Evolutionary conservation across 768 basidiomycete species (phyloP), one percentile per base, ranked within the genome.

Genomic region (Nidularia sp.): DNA sequence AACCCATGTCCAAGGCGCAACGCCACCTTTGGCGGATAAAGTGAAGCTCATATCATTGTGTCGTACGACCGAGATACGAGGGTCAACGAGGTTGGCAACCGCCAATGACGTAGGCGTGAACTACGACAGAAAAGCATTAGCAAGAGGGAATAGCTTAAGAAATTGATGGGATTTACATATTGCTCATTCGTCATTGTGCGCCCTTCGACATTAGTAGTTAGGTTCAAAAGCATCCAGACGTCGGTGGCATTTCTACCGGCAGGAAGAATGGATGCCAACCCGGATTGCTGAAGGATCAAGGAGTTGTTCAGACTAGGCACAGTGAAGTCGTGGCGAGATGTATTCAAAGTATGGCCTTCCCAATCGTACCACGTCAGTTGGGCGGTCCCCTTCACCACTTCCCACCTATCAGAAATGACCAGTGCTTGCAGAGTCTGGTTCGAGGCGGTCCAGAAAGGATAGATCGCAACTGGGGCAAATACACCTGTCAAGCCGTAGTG

Each of bases 281-380:
- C 81, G 13, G 68, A 57, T 3, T 63, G 66, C 41, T 69, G 61
- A 45, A 69, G 70, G 5, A 82, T 52, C 12, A 78, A 49, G 25
- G 79, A 74, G 54, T 79, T 79, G 58, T 84, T 82, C 46, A 84
- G 60, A 29, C 69, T 62, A 2, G 79, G 79, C 0, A 78, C 69
- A 12, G 66, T 63, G 57, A 83, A 79, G 22, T 66, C 48, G 50
- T 69, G 61, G 41, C 53, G 69, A 48, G 59, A 71, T 13, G 75
- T 67, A 50, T 64, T 62, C 33, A 83, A 61, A 35, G 57, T 55
- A 10, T 60, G 69, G 1, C 81, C 80, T 12, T 55, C 57, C 80
- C 81, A 83, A 57, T 79, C 79, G 53, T 80, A 83, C 80, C 81
- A 83, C 6, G 80, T 80, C 55, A 82, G 56, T 61, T 76, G 73